phyloP scores from a whole-genome alignment of 2,329 filamentous ascomycete genomes.

The Aspergillus fischeri region DNA sequence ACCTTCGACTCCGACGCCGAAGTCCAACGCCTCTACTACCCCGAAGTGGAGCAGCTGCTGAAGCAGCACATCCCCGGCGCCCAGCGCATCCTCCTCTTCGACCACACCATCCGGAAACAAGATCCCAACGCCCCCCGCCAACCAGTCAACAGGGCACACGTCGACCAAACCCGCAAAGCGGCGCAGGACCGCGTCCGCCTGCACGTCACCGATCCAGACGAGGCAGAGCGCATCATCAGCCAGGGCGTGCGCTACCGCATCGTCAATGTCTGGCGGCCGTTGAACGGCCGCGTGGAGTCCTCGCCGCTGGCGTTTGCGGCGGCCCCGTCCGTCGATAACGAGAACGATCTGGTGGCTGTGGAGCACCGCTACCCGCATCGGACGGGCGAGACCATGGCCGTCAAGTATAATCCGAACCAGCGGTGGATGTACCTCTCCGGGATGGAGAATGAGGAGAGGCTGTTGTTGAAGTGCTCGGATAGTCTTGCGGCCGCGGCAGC shows the following conservation, averaged over 20 bases:
- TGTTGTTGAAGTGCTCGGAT: constrained; percentile 77
- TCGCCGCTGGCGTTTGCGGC: constrained; percentile 58
- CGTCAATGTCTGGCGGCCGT: constrained; percentile 79
- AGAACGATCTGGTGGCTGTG: constrained; percentile 65
- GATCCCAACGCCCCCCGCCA: constrained; percentile 55
- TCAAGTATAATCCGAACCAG: constrained; percentile 59
- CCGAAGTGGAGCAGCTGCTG: constrained; percentile 72
- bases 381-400: constrained; percentile 68
- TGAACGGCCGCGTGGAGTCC: constrained; percentile 55
- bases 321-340: constrained; percentile 46
- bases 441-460: constrained; percentile 67
- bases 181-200: constrained; percentile 63
- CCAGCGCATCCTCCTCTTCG: constrained; percentile 69
- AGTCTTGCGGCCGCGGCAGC: constrained; percentile 30
- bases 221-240: constrained; percentile 61
- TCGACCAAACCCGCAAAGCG: constrained; percentile 72
- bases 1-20: constrained; percentile 64
- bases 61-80: constrained; percentile 63
- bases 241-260: constrained; percentile 66
- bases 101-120: constrained; percentile 79
- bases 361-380: constrained; percentile 70
- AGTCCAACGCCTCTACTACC: constrained; percentile 72
- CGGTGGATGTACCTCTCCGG: constrained; percentile 78
- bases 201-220: constrained; percentile 58
- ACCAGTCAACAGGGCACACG: constrained; percentile 71